Percentiles rank a stretch among this genome's conserved stretches.
These are phyloP conservation scores for Ophiocordyceps camponoti-saundersi DNA, from an alignment of 2,329 filamentous ascomycete genomes.

Conservation along the genomic window DNA sequence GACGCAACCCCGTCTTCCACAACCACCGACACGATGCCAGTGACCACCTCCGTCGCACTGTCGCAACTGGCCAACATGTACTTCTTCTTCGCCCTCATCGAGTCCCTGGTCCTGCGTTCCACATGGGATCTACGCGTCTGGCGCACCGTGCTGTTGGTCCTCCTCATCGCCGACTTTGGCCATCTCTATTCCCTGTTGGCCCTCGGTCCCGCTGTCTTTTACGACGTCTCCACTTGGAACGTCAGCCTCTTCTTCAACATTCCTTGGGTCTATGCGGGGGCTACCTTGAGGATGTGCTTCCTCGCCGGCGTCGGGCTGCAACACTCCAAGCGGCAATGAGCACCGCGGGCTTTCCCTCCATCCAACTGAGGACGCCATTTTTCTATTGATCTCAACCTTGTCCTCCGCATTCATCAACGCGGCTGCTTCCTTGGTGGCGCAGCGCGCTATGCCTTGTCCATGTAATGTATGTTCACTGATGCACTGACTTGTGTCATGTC, in stretches of 20 bases:
- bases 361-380: not conserved
- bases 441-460: no score
- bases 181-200: slow-evolving; percentile 51
- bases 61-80: slow-evolving; percentile 68
- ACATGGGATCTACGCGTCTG: slow-evolving; percentile 55
- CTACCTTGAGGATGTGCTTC: slow-evolving; percentile 40
- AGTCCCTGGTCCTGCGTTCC: slow-evolving; percentile 56
- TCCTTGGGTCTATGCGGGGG: slow-evolving; percentile 52
- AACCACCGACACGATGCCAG: slow-evolving; percentile 25
- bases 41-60: slow-evolving; percentile 48
- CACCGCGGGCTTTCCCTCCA: no score
- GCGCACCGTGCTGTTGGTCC: slow-evolving; percentile 45
- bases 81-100: slow-evolving; percentile 59
- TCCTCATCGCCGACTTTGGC: slow-evolving; percentile 61
- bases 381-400: not conserved
- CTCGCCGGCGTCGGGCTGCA: slow-evolving; percentile 36
- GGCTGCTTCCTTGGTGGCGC: not conserved
- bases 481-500: not conserved
- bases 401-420: not conserved
- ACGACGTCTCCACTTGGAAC: slow-evolving; percentile 45
- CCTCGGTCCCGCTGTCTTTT: slow-evolving; percentile 46
- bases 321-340: slow-evolving; percentile 7
- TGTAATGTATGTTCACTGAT: not conserved
- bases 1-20: slow-evolving; percentile 32
- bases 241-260: slow-evolving; percentile 52